Conservation (phyloP, 176 grass and related monocot species). For the Rhynchospora breviuscula region DNA sequence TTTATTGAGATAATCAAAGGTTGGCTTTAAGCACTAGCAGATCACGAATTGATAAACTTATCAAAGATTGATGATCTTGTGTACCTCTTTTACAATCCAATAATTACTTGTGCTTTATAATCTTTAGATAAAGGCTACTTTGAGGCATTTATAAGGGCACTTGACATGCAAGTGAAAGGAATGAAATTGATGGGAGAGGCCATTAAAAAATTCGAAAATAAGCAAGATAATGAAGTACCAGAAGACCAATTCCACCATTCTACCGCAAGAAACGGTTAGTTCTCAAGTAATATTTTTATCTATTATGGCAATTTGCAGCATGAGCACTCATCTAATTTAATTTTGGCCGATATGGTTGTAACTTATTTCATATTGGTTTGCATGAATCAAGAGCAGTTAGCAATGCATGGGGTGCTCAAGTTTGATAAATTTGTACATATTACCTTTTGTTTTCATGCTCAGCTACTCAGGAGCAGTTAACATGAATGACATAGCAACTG, state of each 20-base stretch:
- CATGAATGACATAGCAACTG: too few relatives aligned
- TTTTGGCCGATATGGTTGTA: not conserved
- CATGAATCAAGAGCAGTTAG: slow-evolving; percentile 33
- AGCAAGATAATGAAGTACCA: slow-evolving; percentile 27
- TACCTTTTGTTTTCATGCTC: not conserved
- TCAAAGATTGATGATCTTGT: not conserved
- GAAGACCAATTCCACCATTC: slow-evolving; percentile 40
- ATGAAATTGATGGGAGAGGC: slow-evolving; percentile 59
- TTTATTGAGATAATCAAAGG: too few relatives aligned
- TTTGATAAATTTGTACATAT: slow-evolving; percentile 19
- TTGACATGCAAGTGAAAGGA: slow-evolving; percentile 59
- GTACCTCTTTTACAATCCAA: not conserved
- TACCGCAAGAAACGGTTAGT: slow-evolving; percentile 60
- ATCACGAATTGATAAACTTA: too few relatives aligned
- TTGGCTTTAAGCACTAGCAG: too few relatives aligned
- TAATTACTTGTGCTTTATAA: not conserved
- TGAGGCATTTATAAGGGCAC: slow-evolving; percentile 44
- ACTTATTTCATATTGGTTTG: too few relatives aligned
- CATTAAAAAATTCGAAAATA: slow-evolving; percentile 38
- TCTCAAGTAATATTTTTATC: slow-evolving; percentile 1
- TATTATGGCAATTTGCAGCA: not conserved
- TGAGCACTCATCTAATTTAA: slow-evolving; percentile 2
- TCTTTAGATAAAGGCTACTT: slow-evolving; percentile 61
- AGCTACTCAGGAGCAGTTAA: too few relatives aligned
- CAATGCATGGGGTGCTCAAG: slow-evolving; percentile 52